Conservation (phyloP, 306 rosid genomes). For the Urtica urens region DNA sequence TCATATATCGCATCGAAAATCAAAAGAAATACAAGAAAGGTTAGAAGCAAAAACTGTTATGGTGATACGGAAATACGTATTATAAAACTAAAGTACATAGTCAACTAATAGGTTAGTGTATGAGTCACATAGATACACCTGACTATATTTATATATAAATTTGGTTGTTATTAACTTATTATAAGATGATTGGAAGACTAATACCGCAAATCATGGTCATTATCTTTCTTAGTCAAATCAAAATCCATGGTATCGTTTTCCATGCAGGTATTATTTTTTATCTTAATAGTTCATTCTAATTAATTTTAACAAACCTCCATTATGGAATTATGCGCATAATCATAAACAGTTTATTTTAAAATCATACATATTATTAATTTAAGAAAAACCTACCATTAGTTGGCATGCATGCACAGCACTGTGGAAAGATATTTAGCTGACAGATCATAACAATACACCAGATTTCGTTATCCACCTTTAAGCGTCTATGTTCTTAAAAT, state of each 20-base stretch:
- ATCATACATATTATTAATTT: neutral
- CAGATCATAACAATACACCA: constrained; percentile 1
- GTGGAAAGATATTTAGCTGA: neutral
- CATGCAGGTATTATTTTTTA: constrained; percentile 36
- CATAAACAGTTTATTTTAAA: neutral
- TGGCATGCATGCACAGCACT: neutral
- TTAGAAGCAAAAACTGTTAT: too few relatives aligned
- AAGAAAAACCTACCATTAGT: neutral
- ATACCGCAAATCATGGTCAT: constrained; percentile 56
- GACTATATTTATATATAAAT: too few relatives aligned
- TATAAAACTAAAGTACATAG: too few relatives aligned
- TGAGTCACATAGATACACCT: too few relatives aligned
- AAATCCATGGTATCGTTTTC: constrained; percentile 35
- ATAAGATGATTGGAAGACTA: constrained; percentile 32
- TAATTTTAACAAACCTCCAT: too few relatives aligned
- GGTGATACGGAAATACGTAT: too few relatives aligned
- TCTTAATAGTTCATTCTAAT: constrained; percentile 10
- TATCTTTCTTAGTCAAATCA: constrained; percentile 16
- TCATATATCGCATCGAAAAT: neutral
- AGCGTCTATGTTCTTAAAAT: neutral
- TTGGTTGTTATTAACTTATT: constrained; percentile 7
- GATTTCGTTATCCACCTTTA: neutral
- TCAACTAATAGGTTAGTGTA: neutral
- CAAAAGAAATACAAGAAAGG: neutral
- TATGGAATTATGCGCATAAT: neutral